Base-by-base conservation (phyloP, 23 red algal species). In the Gracilaria caudata region DNA sequence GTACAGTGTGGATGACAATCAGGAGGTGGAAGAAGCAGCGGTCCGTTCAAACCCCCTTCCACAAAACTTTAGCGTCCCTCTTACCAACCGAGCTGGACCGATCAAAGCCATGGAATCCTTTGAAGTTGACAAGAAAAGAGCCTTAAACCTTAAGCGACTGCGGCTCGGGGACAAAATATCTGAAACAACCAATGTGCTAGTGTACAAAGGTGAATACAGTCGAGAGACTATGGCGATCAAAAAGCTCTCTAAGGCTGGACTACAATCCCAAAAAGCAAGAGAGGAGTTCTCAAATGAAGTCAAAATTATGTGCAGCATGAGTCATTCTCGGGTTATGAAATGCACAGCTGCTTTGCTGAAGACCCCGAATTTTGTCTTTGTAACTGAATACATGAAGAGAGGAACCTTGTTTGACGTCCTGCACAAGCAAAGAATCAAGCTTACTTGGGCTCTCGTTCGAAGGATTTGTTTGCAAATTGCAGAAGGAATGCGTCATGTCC, bases 391-490 rank as follows among this genome's bases (percentile, higher is more conserved):
- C 46, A 98, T 98, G 96, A 73, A 89, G 25, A 80, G 92, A 53
- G 96, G 96, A 40, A 95, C 92, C 0, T 80, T 98, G 9, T 98
- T 98, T 70, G 96, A 98, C 35, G 75, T 98, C 17, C 56, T 98
- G 44, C 88, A 98, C 82, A 93, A 93, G 51, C 75, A 78, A 19
- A 92, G 92, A 13, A 86, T 92, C 11, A 80, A 76, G 71, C 75
- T 86, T 41, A 94, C 81, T 14, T 94, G 92, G 92, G 57, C 83
- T 4, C 47, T 94, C n/a, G 76, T 90, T 45, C 56, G 86, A 61
- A 88, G 80, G 71, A 81, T 95, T 54, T 57, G 70, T 36, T 59
- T 94, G 55, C 84, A 95, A 51, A 44, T 98, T 13, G 92, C 86
- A 11, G 88, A 88, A 7, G 96, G 96, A 41, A 95, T 98, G 92